Percentiles rank a stretch among this genome's conserved stretches.
Conservation (phyloP, 768 basidiomycete species). For the Omphalotus guepiniiformis region DNA sequence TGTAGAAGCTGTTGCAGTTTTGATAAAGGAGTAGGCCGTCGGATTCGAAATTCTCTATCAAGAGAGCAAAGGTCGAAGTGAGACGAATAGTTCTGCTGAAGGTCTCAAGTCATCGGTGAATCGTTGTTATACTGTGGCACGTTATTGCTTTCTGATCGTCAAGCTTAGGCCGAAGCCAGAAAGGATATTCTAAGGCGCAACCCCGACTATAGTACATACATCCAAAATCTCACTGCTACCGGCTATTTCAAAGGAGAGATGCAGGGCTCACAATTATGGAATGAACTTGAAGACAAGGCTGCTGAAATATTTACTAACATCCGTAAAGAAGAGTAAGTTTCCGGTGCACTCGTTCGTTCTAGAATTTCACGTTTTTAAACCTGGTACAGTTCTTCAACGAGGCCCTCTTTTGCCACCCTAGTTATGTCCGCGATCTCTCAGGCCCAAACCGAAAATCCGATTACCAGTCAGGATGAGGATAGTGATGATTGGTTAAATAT, state of each 20-base stretch:
- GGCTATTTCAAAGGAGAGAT: conserved; percentile 79
- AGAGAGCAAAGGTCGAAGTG: conserved; percentile 64
- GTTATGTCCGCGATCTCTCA: conserved; percentile 61
- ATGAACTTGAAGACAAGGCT: conserved; percentile 66
- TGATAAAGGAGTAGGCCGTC: conserved; percentile 66
- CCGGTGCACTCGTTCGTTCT: not conserved
- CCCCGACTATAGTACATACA: conserved; percentile 65
- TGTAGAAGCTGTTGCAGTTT: conserved; percentile 6
- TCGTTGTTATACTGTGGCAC: conserved; percentile 3
- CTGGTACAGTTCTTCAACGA: conserved; percentile 45
- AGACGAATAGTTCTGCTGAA: conserved; percentile 31
- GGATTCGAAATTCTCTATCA: conserved; percentile 97
- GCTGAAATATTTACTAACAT: conserved; percentile 58
- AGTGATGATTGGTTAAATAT: conserved; percentile 86
- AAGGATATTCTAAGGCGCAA: conserved; percentile 67
- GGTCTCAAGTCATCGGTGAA: conserved; percentile 45
- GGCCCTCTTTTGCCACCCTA: conserved; percentile 72
- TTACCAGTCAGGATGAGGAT: conserved; percentile 46
- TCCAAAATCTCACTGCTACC: conserved; percentile 55
- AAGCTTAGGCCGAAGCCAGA: conserved; percentile 51
- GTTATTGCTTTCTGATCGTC: not conserved
- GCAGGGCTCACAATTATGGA: conserved; percentile 78
- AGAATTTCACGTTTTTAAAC: conserved; percentile 1
- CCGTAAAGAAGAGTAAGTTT: conserved; percentile 62
- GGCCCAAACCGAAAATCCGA: conserved; percentile 26